Conservation (phyloP, 2,329 filamentous ascomycete species). For the Helotiales sp. region DNA sequence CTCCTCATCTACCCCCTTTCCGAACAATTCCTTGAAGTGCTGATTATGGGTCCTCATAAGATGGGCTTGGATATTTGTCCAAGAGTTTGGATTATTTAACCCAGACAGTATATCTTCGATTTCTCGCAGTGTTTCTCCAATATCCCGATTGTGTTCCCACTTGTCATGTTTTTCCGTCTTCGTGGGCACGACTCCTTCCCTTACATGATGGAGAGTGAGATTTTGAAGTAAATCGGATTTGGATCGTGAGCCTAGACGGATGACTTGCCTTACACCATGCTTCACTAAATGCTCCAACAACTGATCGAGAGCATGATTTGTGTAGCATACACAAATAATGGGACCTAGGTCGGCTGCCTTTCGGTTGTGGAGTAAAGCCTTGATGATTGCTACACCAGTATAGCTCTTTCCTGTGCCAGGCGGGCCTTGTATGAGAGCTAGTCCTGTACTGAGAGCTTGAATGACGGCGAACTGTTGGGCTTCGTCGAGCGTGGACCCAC, state of each 20-base stretch:
- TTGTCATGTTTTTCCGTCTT: too few species aligned
- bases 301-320: conserved; percentile 36
- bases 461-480: conserved; percentile 53
- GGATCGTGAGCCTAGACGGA: conserved; percentile 26
- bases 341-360: conserved; percentile 44
- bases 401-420: conserved; percentile 71
- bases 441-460: conserved; percentile 48
- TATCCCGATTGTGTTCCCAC: too few species aligned
- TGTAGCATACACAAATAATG: conserved; percentile 46
- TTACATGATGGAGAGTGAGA: conserved; percentile 20
- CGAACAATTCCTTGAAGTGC: too few species aligned
- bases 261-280: conserved; percentile 25
- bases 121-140: too few species aligned
- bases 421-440: conserved; percentile 68
- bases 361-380: conserved; percentile 49
- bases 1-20: too few species aligned
- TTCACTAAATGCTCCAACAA: conserved; percentile 33
- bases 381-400: conserved; percentile 58
- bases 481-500: conserved; percentile 46
- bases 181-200: conserved; percentile 13
- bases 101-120: too few species aligned
- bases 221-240: conserved; percentile 27
- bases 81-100: too few species aligned
- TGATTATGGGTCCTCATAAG: too few species aligned
- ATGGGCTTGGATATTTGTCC: too few species aligned